Conservation (phyloP, 257 asterid species). For the Prunella vulgaris region DNA sequence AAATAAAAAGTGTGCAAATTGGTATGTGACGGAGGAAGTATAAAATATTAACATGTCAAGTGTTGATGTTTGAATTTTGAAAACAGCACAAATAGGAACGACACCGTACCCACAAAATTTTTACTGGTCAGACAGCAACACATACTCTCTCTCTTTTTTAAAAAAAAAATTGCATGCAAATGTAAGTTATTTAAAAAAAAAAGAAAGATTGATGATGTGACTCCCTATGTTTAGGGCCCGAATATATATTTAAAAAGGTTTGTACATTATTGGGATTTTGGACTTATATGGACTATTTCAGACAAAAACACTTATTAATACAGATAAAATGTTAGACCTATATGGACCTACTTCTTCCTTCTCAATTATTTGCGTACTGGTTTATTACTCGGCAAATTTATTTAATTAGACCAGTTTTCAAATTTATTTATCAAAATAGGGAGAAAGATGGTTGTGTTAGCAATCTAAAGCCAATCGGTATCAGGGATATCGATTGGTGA, state of each 20-base stretch:
- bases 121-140: background rate
- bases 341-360: too few relatives aligned
- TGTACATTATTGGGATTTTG: background rate
- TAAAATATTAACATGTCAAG: background rate
- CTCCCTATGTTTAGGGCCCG: slow-evolving; percentile 14
- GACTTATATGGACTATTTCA: background rate
- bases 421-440: too few relatives aligned
- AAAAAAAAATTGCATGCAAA: background rate
- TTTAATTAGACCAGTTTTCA: too few relatives aligned
- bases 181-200: background rate
- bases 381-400: too few relatives aligned
- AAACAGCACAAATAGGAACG: slow-evolving; percentile 12
- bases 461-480: too few relatives aligned
- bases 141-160: too few relatives aligned
- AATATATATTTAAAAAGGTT: background rate
- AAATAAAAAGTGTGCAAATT: too few relatives aligned
- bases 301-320: background rate
- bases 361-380: too few relatives aligned
- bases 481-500: too few relatives aligned
- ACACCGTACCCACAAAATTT: slow-evolving; percentile 3
- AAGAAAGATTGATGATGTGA: slow-evolving; percentile 3
- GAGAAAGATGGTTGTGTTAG: too few relatives aligned
- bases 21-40: too few relatives aligned
- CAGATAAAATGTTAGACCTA: slow-evolving; percentile 12
- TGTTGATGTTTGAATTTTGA: slow-evolving; percentile 2